A percentile compares a stretch with the other conserved stretches of the same genome.
Conservation (phyloP, 345 rosid species). For the Lumnitzera littorea region DNA sequence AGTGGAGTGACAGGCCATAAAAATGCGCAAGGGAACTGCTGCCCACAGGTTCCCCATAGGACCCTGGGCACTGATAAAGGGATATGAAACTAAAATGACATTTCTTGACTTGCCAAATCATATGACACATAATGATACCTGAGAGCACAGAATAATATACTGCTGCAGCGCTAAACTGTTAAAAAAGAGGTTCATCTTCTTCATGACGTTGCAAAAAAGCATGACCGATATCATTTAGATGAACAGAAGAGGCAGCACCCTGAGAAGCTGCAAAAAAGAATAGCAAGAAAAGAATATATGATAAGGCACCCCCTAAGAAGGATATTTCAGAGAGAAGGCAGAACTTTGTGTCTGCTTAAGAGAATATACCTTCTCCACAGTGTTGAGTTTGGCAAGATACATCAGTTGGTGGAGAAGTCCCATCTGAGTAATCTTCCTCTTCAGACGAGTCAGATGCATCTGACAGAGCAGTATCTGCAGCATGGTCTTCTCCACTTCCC, state of each 20-base stretch:
- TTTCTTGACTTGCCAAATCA: not conserved
- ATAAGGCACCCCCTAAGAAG: not conserved
- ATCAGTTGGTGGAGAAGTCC: slow-evolving; percentile 19
- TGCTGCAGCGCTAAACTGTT: slow-evolving; percentile 76
- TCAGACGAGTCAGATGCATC: slow-evolving; percentile 30
- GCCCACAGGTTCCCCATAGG: not conserved
- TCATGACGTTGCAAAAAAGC: slow-evolving; percentile 18
- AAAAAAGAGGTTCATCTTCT: slow-evolving; percentile 50
- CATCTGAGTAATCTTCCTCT: slow-evolving; percentile 27
- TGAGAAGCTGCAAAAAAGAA: slow-evolving; percentile 17
- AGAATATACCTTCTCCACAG: slow-evolving; percentile 22
- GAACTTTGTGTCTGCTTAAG: slow-evolving; percentile 1
- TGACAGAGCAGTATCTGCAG: slow-evolving; percentile 17
- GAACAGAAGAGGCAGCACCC: slow-evolving; percentile 14
- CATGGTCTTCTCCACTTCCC: slow-evolving; percentile 22
- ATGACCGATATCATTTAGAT: slow-evolving; percentile 15
- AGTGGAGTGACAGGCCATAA: too few relatives aligned
- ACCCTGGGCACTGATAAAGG: not conserved
- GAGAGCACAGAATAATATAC: slow-evolving; percentile 72
- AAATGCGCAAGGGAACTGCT: too few relatives aligned
- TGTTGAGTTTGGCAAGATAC: slow-evolving; percentile 20
- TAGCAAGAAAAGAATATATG: slow-evolving; percentile 1
- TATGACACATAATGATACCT: slow-evolving; percentile 32
- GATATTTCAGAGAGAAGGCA: not conserved
- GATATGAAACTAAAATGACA: not conserved